Evolutionary conservation across 2,329 filamentous ascomycete genomes (phyloP), one percentile per base, ranked within the genome.

Genomic region (Exophiala aquamarina): DNA sequence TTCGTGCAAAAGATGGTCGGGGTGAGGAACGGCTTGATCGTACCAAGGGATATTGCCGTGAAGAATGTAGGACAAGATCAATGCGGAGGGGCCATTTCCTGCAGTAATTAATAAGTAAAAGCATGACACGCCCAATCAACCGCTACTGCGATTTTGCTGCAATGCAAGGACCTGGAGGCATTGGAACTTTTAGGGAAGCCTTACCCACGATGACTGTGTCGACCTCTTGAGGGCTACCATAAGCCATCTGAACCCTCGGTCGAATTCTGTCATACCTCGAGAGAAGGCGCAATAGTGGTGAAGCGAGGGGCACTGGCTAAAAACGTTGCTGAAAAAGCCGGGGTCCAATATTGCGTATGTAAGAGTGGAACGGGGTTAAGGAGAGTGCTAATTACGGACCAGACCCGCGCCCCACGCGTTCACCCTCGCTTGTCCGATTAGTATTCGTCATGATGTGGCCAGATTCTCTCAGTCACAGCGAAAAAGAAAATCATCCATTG

Each of bases 41-140:
- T 83, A 83, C 59, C 72, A 75, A 4, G 80, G 80, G 43, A 81
- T 68, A 58, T 82, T 70, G 29, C 80, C 80, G 63, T 83, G 79
- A 20, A 83, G 72, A 34, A 83, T 80, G 62, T 79, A 83, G 36
- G 78, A 82, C 28, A 83, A 70, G 56, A 82, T 77, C 65, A 83
- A 71, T 41, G 80, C 77, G 41, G 80, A 79, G 36, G 80, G 80
- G 46, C 80, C 80, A 61, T 81, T 82, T 59, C 80, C 80, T 82
- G 54, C 10, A 21, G 19, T 21, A 20, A 18, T n/a, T n/a, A 21
- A 9, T 29, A 17, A 38, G 31, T 19, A 39, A 41, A 32, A 50
- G 43, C 35, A 14, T 14, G 32, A 14, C 32, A 34, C 17, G n/a
- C 6, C 32, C 17, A n/a, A 18, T n/a, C 13, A 14, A 34, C 17